phyloP scores from a whole-genome alignment of 176 grass and related monocot species.

The Miscanthus lutarioriparius region DNA sequence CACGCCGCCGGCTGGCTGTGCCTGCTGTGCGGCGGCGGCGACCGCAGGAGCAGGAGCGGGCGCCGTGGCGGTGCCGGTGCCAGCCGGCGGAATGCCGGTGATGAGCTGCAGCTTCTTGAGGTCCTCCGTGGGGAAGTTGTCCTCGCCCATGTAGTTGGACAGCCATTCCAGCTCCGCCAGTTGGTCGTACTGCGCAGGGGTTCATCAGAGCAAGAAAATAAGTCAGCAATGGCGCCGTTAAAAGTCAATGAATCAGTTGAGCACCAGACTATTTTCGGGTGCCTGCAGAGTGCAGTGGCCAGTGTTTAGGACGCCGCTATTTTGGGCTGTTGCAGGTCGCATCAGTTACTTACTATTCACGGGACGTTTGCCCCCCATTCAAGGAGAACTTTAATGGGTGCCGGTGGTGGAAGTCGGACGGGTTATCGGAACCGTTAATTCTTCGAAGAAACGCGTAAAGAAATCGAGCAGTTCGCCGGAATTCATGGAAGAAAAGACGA shows the following conservation, averaged over 20 bases:
- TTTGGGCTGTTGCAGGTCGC: conserved; percentile 8
- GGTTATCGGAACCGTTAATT: conserved; percentile 8
- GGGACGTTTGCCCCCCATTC: conserved; percentile 4
- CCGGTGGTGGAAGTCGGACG: conserved; percentile 2
- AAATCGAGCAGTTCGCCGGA: not conserved
- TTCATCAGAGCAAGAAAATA: conserved; percentile 10
- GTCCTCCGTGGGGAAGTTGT: conserved; percentile 87
- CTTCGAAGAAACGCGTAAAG: not conserved
- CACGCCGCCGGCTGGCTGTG: not conserved
- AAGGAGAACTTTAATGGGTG: conserved; percentile 24
- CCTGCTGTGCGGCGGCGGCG: not conserved
- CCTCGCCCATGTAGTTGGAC: conserved; percentile 80
- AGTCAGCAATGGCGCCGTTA: conserved; percentile 35
- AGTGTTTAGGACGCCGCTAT: conserved; percentile 45
- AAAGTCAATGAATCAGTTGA: not conserved
- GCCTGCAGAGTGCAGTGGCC: not conserved
- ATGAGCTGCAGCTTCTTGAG: conserved; percentile 89
- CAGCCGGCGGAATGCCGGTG: conserved; percentile 42
- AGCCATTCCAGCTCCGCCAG: conserved; percentile 94
- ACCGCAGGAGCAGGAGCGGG: not conserved
- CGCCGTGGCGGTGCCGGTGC: not conserved
- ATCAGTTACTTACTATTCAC: conserved; percentile 31
- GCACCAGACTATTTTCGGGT: not conserved
- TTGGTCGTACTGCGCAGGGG: conserved; percentile 74
- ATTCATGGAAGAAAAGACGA: not conserved